Conservation (phyloP, 768 basidiomycete genomes). For the Tephrocybe sp. region DNA sequence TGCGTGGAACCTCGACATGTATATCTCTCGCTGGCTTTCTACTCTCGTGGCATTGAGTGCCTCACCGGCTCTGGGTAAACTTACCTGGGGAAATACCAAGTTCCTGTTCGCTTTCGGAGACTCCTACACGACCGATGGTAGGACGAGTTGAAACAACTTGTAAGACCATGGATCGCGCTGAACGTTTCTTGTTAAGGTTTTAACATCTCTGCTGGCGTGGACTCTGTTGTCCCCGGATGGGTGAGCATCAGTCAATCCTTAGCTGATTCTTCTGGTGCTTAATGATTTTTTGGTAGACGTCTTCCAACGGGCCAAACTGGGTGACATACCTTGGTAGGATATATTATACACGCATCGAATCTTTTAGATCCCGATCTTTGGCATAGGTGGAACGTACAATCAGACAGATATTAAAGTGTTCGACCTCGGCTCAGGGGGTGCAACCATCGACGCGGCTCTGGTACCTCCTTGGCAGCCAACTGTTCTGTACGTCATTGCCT, state of each 20-base stretch:
- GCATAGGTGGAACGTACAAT: conserved; percentile 49
- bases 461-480: conserved; percentile 48
- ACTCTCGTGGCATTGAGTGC: background rate
- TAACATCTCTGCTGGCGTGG: conserved; percentile 53
- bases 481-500: conserved; percentile 30
- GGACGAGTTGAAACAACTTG: background rate
- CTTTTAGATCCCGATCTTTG: background rate
- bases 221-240: conserved; percentile 48
- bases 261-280: background rate
- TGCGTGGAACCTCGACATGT: background rate
- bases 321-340: conserved; percentile 48
- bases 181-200: conserved; percentile 33
- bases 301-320: conserved; percentile 65
- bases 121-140: conserved; percentile 54
- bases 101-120: conserved; percentile 63
- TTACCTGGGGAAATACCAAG: conserved; percentile 52
- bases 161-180: background rate
- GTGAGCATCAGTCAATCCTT: conserved; percentile 29
- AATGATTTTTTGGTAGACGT: conserved; percentile 33
- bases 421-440: conserved; percentile 57
- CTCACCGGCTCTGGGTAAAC: conserved; percentile 20
- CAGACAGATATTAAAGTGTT: conserved; percentile 49
- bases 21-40: conserved; percentile 7
- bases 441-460: conserved; percentile 52
- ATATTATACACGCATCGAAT: background rate